Evolutionary conservation across 2,329 filamentous ascomycete genomes (phyloP).

Genomic region (Amylocarpus encephaloides): DNA sequence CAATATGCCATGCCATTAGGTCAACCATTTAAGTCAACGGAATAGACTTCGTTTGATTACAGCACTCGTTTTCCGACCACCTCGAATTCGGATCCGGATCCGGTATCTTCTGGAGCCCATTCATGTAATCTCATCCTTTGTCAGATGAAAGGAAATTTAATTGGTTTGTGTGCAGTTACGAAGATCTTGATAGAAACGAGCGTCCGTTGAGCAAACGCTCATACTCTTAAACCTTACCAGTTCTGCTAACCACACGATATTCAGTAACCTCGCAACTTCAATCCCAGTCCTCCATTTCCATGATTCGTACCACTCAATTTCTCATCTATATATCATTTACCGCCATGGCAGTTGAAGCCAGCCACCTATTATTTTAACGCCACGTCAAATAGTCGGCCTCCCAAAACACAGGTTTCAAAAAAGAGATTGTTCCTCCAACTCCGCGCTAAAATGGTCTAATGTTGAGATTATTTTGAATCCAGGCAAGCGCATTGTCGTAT

Average conservation of each 20-base stretch:
- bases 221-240: not conserved
- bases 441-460: constrained; percentile 8
- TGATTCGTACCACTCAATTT: not conserved
- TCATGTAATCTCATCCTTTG: too few relatives aligned
- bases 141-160: too few relatives aligned
- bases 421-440: not conserved
- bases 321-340: not conserved
- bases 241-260: not conserved
- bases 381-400: not conserved
- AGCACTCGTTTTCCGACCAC: too few relatives aligned
- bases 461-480: constrained; percentile 8
- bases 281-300: not conserved
- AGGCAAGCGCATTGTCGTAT: not conserved
- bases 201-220: too few relatives aligned
- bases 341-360: constrained; percentile 12
- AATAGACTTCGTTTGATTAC: too few relatives aligned
- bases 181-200: too few relatives aligned
- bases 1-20: not conserved
- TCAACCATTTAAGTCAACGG: too few relatives aligned
- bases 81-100: too few relatives aligned
- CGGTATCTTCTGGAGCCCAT: too few relatives aligned
- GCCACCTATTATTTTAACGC: not conserved
- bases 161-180: too few relatives aligned
- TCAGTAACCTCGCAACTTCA: not conserved
- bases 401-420: not conserved